Percentiles rank a stretch among this genome's conserved stretches.
These are phyloP conservation scores for Roridomyces roridus DNA, from an alignment of 768 basidiomycete genomes.

Conservation along the genomic window DNA sequence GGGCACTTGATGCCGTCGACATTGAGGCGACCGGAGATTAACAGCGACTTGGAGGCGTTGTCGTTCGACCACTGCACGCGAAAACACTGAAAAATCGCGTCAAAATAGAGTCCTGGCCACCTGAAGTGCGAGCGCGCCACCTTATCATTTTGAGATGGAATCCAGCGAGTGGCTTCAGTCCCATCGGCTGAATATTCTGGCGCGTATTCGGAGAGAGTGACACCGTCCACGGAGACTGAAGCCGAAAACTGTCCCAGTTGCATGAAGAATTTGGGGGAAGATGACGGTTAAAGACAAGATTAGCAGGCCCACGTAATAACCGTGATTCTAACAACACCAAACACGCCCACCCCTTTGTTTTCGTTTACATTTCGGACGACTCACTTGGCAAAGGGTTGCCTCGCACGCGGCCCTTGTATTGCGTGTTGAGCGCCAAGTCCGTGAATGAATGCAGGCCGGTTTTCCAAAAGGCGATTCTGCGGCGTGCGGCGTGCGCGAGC, in stretches of 20 bases:
- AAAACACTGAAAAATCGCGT: neutral
- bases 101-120: no score
- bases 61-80: neutral
- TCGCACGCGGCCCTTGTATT: no score
- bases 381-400: no score
- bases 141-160: constrained; percentile 13
- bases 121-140: neutral
- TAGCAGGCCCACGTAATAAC: no score
- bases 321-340: no score
- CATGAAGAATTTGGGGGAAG: no score
- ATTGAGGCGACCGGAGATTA: neutral
- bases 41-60: neutral
- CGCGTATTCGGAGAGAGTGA: constrained; percentile 2
- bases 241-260: constrained; percentile 15
- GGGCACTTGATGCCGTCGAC: constrained; percentile 10
- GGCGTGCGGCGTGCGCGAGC: no score
- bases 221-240: constrained; percentile 3
- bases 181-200: constrained; percentile 13
- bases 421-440: no score
- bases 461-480: no score
- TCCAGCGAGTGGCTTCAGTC: constrained; percentile 11
- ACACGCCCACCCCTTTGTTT: no score
- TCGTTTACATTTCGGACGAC: no score
- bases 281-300: neutral
- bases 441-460: no score